phyloP scores from a whole-genome alignment of 1,284 basidiomycete species.

The Afroboletus lepidellus region DNA sequence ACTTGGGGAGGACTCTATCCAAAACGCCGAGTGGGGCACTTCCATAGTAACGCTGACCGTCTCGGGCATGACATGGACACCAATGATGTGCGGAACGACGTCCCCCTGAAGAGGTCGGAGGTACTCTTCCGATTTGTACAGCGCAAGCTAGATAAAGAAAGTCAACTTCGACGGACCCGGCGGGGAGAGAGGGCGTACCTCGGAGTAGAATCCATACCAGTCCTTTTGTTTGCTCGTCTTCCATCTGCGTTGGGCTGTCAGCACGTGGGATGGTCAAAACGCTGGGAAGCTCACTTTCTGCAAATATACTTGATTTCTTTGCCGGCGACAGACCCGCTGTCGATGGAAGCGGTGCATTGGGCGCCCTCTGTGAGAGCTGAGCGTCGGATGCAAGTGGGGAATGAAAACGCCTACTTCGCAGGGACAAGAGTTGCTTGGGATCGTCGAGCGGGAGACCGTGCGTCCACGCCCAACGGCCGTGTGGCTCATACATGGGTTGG shows the following conservation, averaged over 20 bases:
- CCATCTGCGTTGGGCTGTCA: constrained; percentile 38
- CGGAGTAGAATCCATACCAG: constrained; percentile 46
- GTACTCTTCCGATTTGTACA: constrained; percentile 45
- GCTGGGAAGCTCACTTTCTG: constrained; percentile 40
- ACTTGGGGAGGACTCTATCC: constrained; percentile 52
- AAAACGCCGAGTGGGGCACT: constrained; percentile 51
- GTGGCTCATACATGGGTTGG: constrained; percentile 35
- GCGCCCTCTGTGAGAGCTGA: constrained; percentile 36
- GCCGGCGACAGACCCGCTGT: constrained; percentile 36
- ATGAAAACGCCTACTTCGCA: constrained; percentile 23
- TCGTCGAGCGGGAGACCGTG: constrained; percentile 34
- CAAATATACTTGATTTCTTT: constrained; percentile 45
- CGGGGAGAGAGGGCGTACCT: constrained; percentile 27
- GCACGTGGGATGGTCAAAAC: neutral
- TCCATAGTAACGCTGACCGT: constrained; percentile 50
- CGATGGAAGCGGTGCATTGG: constrained; percentile 42
- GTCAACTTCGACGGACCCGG: constrained; percentile 1
- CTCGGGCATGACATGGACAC: constrained; percentile 42
- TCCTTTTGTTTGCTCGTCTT: constrained; percentile 30
- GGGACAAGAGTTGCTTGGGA: constrained; percentile 27
- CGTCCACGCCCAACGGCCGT: constrained; percentile 41
- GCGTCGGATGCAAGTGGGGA: neutral
- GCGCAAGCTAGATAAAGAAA: constrained; percentile 30
- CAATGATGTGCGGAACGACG: constrained; percentile 53
- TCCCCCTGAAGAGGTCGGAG: constrained; percentile 52